Base-by-base conservation (phyloP, 495 filamentous ascomycete genomes). In the Schizothecium vesticola region DNA sequence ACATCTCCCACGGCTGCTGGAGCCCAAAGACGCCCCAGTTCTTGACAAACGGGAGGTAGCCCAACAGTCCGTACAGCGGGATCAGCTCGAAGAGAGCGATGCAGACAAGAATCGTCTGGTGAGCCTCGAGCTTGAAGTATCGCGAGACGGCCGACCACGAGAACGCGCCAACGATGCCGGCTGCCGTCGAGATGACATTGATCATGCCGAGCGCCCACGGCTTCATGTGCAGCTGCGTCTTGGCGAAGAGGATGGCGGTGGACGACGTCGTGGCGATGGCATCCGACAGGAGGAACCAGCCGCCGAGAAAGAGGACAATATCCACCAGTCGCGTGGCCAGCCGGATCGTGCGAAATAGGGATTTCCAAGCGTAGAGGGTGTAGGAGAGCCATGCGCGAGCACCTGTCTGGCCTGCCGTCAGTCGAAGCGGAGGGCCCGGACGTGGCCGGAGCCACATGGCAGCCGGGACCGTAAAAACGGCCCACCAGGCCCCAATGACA, bases 1-100 rank as follows among this genome's bases (percentile, higher is more conserved):
- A 98, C 93, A 99, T 97, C 75, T 99, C 95, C 92, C 93, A 97
- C 12, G 90, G 91, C 71, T 93, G 89, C 73, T 97, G 94, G 26
- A 99, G 84, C 4, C 95, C 95, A 36, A 94, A 80, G 13, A 90
- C 86, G 0, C 94, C 94, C 74, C 89, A 84, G 23, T 82, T 81
- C 72, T 88, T 82, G 65, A 99, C 86, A 7, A 92, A 88, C 3
- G 94, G 93, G 23, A 98, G 83, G 74, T 94, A 99, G 0, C 94
- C 94, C 13, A 97, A 77, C 2, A 99, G 85, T 0, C 93, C 94
- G 74, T 99, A 99, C 3, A 98, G 67, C 0, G 95, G 95, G 55
- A 99, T 97, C 63, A 95, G 74, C 75, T 97, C 94, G 72, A 99
- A 97, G 8, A 98, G 81, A 33, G 86, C 83, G 64, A 97, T 96